phyloP scores from a whole-genome alignment of 2,329 filamentous ascomycete genomes.

The Simplicillium sp. region DNA sequence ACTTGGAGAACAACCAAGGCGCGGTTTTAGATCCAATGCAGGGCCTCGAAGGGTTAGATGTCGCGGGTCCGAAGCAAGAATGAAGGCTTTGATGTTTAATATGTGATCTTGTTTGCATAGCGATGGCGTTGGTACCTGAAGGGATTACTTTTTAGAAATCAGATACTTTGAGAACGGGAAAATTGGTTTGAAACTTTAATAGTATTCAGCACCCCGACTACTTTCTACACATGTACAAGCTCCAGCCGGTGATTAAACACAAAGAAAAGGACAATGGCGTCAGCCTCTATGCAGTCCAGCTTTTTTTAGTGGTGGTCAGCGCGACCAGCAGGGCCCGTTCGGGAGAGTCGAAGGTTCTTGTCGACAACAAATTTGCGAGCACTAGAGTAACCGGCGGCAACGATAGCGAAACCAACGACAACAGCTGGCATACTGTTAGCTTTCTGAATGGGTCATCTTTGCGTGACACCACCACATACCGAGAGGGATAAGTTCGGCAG shows the following conservation, averaged over 20 bases:
- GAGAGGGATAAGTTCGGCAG: conserved; percentile 88
- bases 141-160: conserved; percentile 5
- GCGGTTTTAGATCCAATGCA: conserved; percentile 82
- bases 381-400: conserved; percentile 75
- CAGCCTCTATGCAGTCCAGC: conserved; percentile 8
- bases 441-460: neutral
- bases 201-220: conserved; percentile 8
- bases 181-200: neutral
- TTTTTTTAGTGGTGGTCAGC: conserved; percentile 27
- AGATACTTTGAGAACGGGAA: conserved; percentile 1
- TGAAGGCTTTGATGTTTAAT: conserved; percentile 27
- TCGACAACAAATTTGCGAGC: conserved; percentile 75
- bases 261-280: conserved; percentile 8
- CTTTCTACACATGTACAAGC: conserved; percentile 8
- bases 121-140: conserved; percentile 31
- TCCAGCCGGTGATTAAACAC: conserved; percentile 8
- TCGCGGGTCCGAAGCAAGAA: conserved; percentile 79
- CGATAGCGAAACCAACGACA: conserved; percentile 77
- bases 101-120: conserved; percentile 26
- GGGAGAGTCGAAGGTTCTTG: conserved; percentile 82
- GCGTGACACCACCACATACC: conserved; percentile 43
- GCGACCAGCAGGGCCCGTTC: conserved; percentile 46
- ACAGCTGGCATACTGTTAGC: conserved; percentile 47
- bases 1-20: conserved; percentile 33
- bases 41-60: conserved; percentile 83